These are phyloP conservation scores for Plenodomus biglobosus DNA, from an alignment of 2,329 filamentous ascomycete genomes.

Conservation along the genomic window DNA sequence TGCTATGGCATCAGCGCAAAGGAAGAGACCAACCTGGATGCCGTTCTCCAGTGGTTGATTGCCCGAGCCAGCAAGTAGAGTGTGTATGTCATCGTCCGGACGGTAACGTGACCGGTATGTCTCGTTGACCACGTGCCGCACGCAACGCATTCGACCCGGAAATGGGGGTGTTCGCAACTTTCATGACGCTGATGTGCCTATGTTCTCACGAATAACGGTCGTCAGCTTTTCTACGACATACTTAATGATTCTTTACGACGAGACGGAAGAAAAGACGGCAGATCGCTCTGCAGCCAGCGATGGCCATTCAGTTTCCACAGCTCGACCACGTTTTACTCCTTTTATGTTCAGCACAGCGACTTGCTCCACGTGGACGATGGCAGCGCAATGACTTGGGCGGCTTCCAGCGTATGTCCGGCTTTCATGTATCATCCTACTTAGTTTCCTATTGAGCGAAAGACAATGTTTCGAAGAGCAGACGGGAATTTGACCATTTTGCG, in stretches of 20 bases:
- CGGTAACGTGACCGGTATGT: slow-evolving; percentile 29
- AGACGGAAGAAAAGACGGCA: slow-evolving; percentile 54
- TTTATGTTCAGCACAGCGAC: slow-evolving; percentile 8
- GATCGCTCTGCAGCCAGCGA: slow-evolving; percentile 51
- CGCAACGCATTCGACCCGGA: slow-evolving; percentile 19
- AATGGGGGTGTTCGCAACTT: slow-evolving; percentile 28
- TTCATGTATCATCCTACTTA: slow-evolving; percentile 17
- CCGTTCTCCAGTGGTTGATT: slow-evolving; percentile 94
- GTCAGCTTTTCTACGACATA: slow-evolving; percentile 47
- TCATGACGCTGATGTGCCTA: slow-evolving; percentile 41
- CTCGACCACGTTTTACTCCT: slow-evolving; percentile 32
- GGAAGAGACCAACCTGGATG: slow-evolving; percentile 97
- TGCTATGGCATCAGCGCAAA: slow-evolving; percentile 99
- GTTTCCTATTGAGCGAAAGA: slow-evolving; percentile 11
- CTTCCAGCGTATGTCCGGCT: neutral
- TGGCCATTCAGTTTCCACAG: slow-evolving; percentile 48
- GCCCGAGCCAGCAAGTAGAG: slow-evolving; percentile 66
- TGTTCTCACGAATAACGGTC: slow-evolving; percentile 38
- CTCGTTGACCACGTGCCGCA: slow-evolving; percentile 24
- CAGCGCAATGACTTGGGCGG: neutral
- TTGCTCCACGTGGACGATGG: slow-evolving; percentile 3
- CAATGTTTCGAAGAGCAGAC: slow-evolving; percentile 6
- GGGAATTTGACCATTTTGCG: slow-evolving; percentile 1
- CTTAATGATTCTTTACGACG: slow-evolving; percentile 57
- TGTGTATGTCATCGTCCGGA: slow-evolving; percentile 14